A percentile compares a stretch with the other conserved stretches of the same genome.
phyloP scores from a whole-genome alignment of 306 rosid species.

The Acacia crassicarpa region DNA sequence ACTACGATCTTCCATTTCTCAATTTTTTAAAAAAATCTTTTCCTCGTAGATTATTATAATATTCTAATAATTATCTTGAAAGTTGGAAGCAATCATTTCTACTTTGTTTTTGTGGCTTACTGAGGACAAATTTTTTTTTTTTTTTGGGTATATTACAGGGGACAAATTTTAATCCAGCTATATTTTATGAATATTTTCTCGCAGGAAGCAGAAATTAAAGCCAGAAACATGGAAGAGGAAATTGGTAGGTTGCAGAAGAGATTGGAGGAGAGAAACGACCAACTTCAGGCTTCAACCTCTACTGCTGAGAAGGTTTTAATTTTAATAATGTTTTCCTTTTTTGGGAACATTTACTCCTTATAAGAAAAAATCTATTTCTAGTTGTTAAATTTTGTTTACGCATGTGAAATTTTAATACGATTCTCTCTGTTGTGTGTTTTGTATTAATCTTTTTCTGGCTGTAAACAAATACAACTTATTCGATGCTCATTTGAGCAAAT shows the following conservation, averaged over 20 bases:
- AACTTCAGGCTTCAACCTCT: constrained; percentile 73
- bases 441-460: not conserved
- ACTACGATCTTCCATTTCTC: not conserved
- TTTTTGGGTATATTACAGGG: too few species aligned
- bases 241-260: constrained; percentile 60
- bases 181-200: constrained; percentile 24
- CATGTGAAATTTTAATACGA: not conserved
- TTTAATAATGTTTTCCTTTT: constrained; percentile 22
- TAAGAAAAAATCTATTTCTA: not conserved
- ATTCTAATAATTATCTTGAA: not conserved
- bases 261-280: constrained; percentile 66
- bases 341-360: not conserved
- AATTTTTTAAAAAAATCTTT: not conserved
- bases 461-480: constrained; percentile 6
- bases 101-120: constrained; percentile 34
- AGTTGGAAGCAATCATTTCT: constrained; percentile 31
- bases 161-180: constrained; percentile 30
- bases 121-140: constrained; percentile 46
- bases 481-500: constrained; percentile 24
- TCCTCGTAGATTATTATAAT: constrained; percentile 21
- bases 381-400: constrained; percentile 12
- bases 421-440: constrained; percentile 21
- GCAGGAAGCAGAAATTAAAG: constrained; percentile 85
- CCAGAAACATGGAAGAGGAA: constrained; percentile 74
- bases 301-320: constrained; percentile 69